A percentile compares a stretch with the other conserved stretches of the same genome.
Evolutionary conservation across 345 rosid genomes (phyloP).

Genomic region (Zanthoxylum bungeanum): DNA sequence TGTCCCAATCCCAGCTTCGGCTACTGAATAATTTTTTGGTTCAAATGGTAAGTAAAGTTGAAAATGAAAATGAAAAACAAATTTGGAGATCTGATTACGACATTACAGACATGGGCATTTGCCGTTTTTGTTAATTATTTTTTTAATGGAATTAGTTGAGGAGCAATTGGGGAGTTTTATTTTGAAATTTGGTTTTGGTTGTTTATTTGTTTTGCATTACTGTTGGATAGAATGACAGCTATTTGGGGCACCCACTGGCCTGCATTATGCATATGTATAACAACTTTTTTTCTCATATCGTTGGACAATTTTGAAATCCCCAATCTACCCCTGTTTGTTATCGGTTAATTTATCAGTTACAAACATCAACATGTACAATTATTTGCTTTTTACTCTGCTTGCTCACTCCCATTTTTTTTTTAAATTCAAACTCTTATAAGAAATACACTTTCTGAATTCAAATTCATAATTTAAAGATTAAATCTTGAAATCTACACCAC

Average conservation of each 20-base stretch:
- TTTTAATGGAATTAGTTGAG: too few species aligned
- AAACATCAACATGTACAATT: too few species aligned
- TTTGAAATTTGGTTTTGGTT: not conserved
- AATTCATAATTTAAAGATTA: too few species aligned
- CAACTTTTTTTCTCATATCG: not conserved
- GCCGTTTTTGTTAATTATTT: not conserved
- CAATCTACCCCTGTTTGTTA: not conserved
- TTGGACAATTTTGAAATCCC: not conserved
- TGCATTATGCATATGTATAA: not conserved
- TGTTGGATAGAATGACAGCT: not conserved
- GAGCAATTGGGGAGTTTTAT: not conserved
- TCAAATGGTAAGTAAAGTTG: slow-evolving; percentile 4
- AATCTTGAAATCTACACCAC: too few species aligned
- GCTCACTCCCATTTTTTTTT: too few species aligned
- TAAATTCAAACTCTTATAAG: too few species aligned
- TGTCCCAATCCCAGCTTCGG: not conserved
- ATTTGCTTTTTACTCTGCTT: too few species aligned
- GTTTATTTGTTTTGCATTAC: not conserved
- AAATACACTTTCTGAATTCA: too few species aligned
- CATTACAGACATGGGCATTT: not conserved
- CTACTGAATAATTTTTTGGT: not conserved
- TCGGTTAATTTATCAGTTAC: not conserved
- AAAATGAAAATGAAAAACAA: not conserved
- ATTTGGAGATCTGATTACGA: slow-evolving; percentile 20
- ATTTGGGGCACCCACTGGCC: not conserved